Evolutionary conservation across 164 flowering plant genomes (phyloP), one percentile per base, ranked within the genome.

Genomic region (Tinospora cordifolia): DNA sequence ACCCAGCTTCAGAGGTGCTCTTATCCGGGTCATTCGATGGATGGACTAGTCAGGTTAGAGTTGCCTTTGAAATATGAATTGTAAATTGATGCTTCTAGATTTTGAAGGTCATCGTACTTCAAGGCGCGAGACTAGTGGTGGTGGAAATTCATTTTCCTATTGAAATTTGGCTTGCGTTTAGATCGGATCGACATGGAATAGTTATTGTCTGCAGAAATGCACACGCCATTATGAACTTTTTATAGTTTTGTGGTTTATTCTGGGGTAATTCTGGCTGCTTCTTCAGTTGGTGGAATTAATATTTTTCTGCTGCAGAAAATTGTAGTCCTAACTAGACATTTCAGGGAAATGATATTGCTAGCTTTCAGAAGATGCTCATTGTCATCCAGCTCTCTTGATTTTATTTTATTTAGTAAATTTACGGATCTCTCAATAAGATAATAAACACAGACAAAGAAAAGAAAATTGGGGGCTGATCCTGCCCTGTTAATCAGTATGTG

Each of bases 21-120:
- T 74, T 94, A 62, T 69, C 84, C 62, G 98, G 98, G 69, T 94
- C 98, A 1, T 94, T 83, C 80, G 98, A 94, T 80, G 97, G 98
- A 70, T 94, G 98, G 98, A 75, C 88, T 13, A 80, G 87, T 74
- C 87, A 91, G 98, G 98, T 93, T 64, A 44, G 76, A 40, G 22
- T 3, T 62, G 71, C 65, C 69, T 54, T 51, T 8, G 26, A 64
- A 62, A 11, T 68, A 49, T 63, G 63, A 51, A 44, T 64, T 44
- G 47, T 44, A 21, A 54, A 54, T 66, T 65, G 65, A 9, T 51
- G 26, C 14, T 68, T 26, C 27, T n/a, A 11, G n/a, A 22, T 24
- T 19, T 30, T 15, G 14, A 24, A 15, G 14, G 65, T 17, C 30
- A 14, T 62, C 14, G 15, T 24, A 27, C 40, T 27, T 62, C 14